phyloP scores from a whole-genome alignment of 768 basidiomycete genomes.

The Russula emetica region DNA sequence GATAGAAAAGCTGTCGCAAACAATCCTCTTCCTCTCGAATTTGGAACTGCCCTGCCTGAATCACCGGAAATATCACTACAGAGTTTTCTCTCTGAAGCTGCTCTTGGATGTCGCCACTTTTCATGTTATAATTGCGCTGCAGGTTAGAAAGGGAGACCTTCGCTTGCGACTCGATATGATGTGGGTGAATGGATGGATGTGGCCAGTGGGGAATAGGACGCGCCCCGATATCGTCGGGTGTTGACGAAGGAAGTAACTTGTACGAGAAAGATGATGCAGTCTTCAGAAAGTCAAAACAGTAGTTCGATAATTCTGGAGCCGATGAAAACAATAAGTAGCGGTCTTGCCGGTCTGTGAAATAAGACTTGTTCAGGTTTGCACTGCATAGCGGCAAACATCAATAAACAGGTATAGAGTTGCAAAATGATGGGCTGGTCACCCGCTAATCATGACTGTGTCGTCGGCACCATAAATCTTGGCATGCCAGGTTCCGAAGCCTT shows the following conservation, averaged over 20 bases:
- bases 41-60: slow-evolving; percentile 86
- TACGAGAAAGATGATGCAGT: slow-evolving; percentile 73
- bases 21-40: slow-evolving; percentile 79
- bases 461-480: slow-evolving; percentile 94
- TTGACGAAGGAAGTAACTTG: slow-evolving; percentile 38
- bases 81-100: slow-evolving; percentile 29
- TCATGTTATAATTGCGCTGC: slow-evolving; percentile 42
- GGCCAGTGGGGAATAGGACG: slow-evolving; percentile 57
- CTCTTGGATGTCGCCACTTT: slow-evolving; percentile 16
- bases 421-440: slow-evolving; percentile 51
- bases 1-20: slow-evolving; percentile 54
- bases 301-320: slow-evolving; percentile 65
- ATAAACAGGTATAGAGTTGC: neutral
- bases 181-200: slow-evolving; percentile 58
- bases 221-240: slow-evolving; percentile 36
- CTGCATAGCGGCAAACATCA: slow-evolving; percentile 41
- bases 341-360: slow-evolving; percentile 94
- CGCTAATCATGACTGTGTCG: slow-evolving; percentile 87
- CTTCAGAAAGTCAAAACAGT: slow-evolving; percentile 76
- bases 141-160: slow-evolving; percentile 52
- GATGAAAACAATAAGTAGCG: slow-evolving; percentile 75
- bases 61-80: slow-evolving; percentile 70
- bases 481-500: slow-evolving; percentile 99
- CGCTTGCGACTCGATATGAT: slow-evolving; percentile 61
- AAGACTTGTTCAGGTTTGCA: slow-evolving; percentile 88